These are phyloP conservation scores for Cenchrus americanus DNA, from an alignment of 176 grass and related monocot species.

Conservation along the genomic window DNA sequence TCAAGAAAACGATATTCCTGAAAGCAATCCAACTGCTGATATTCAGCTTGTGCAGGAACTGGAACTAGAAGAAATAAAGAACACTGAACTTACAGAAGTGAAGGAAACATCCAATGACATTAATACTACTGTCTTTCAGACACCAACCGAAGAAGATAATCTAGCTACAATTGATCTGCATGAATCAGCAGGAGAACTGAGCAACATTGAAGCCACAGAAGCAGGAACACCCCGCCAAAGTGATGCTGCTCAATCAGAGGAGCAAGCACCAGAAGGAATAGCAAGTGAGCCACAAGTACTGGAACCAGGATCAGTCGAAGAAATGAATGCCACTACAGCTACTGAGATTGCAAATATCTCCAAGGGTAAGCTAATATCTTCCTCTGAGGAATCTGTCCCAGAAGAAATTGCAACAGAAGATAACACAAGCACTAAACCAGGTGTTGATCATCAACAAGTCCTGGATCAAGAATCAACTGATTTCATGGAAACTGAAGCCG, in stretches of 20 bases:
- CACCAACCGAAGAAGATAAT: slow-evolving; percentile 33
- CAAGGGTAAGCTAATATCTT: slow-evolving; percentile 18
- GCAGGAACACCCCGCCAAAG: neutral
- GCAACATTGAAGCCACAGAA: slow-evolving; percentile 35
- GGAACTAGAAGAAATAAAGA: slow-evolving; percentile 26
- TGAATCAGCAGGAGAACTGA: slow-evolving; percentile 30
- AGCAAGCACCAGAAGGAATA: slow-evolving; percentile 39
- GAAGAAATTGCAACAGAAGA: slow-evolving; percentile 34
- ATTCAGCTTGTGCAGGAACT: slow-evolving; percentile 25
- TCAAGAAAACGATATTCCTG: slow-evolving; percentile 6
- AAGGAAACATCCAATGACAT: slow-evolving; percentile 27
- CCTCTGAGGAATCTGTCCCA: slow-evolving; percentile 25
- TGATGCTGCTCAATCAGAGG: slow-evolving; percentile 4
- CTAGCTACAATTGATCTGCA: neutral
- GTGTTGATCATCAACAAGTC: slow-evolving; percentile 15
- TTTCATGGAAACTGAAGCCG: slow-evolving; percentile 31
- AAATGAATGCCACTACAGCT: slow-evolving; percentile 17
- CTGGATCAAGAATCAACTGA: slow-evolving; percentile 39
- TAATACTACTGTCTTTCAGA: neutral
- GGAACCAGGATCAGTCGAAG: slow-evolving; percentile 31
- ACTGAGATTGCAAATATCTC: neutral
- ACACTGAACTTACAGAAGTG: neutral
- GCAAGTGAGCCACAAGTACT: slow-evolving; percentile 1
- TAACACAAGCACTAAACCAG: slow-evolving; percentile 11
- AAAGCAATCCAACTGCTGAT: slow-evolving; percentile 35